phyloP scores from a whole-genome alignment of 257 asterid species.

The Solanum sejunctum region DNA sequence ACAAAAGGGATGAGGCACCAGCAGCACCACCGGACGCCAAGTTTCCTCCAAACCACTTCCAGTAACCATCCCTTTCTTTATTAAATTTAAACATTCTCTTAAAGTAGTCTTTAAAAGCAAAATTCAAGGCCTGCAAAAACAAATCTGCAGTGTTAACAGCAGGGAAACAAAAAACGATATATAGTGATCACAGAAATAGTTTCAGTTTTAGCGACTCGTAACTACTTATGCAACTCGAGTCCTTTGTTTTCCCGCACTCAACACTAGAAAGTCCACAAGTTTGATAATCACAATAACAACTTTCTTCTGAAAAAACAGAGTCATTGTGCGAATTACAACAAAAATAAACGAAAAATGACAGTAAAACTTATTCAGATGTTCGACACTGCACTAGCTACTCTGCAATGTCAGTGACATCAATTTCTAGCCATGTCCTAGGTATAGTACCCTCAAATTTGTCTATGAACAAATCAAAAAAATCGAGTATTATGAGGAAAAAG shows the following conservation, averaged over 20 bases:
- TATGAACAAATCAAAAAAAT: neutral
- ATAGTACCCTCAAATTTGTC: neutral
- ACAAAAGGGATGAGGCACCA: slow-evolving; percentile 5
- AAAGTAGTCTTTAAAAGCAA: slow-evolving; percentile 1
- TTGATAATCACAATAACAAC: neutral
- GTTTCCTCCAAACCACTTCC: slow-evolving; percentile 21
- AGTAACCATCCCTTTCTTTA: slow-evolving; percentile 14
- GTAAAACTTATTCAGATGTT: neutral
- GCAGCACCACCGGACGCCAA: slow-evolving; percentile 15
- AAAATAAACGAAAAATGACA: too few relatives aligned
- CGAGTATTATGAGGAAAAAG: neutral
- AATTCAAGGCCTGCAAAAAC: slow-evolving; percentile 1
- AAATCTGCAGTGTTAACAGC: neutral
- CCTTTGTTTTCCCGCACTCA: neutral
- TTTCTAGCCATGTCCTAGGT: neutral
- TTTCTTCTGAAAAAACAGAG: neutral
- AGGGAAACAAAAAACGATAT: neutral
- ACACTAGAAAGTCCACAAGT: neutral
- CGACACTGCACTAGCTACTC: neutral
- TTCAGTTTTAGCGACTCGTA: neutral
- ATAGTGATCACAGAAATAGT: too few relatives aligned
- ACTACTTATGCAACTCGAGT: neutral
- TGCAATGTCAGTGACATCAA: neutral
- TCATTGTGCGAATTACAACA: too few relatives aligned
- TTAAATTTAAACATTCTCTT: slow-evolving; percentile 8